These are phyloP conservation scores for Russula brevipes DNA, from an alignment of 768 basidiomycete species.

Conservation along the genomic window DNA sequence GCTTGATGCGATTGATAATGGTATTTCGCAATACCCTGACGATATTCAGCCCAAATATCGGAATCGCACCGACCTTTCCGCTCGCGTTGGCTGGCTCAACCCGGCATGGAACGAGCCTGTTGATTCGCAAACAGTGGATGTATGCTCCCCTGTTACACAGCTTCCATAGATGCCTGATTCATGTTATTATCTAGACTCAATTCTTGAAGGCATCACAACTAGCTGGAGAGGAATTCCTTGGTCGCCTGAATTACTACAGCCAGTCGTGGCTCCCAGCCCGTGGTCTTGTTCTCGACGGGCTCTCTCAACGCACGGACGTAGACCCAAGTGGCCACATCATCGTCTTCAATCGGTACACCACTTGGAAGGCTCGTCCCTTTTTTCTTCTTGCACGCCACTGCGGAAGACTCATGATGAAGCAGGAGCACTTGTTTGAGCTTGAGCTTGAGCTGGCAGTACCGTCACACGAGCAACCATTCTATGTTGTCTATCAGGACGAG, in stretches of 20 bases:
- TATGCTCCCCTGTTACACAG: slow-evolving; percentile 36
- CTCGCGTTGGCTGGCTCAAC: slow-evolving; percentile 79
- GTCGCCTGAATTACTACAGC: slow-evolving; percentile 72
- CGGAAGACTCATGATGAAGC: slow-evolving; percentile 13
- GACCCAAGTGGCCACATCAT: slow-evolving; percentile 76
- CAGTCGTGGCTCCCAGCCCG: slow-evolving; percentile 92
- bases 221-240: slow-evolving; percentile 81
- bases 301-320: slow-evolving; percentile 49
- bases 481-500: slow-evolving; percentile 89
- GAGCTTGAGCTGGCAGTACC: slow-evolving; percentile 54
- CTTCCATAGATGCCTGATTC: not conserved
- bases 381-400: not conserved
- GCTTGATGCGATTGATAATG: slow-evolving; percentile 94
- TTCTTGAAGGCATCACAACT: slow-evolving; percentile 78
- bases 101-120: slow-evolving; percentile 85
- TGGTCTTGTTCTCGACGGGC: slow-evolving; percentile 62
- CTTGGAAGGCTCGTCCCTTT: slow-evolving; percentile 69
- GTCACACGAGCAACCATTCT: slow-evolving; percentile 55
- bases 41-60: slow-evolving; percentile 67
- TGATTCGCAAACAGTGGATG: slow-evolving; percentile 67
- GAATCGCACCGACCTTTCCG: slow-evolving; percentile 76
- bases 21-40: slow-evolving; percentile 72
- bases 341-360: slow-evolving; percentile 70
- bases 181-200: slow-evolving; percentile 41
- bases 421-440: slow-evolving; percentile 90